Evolutionary conservation across 2,329 filamentous ascomycete genomes (phyloP), one percentile per base, ranked within the genome.

Genomic region (Cercospora nicotianae): DNA sequence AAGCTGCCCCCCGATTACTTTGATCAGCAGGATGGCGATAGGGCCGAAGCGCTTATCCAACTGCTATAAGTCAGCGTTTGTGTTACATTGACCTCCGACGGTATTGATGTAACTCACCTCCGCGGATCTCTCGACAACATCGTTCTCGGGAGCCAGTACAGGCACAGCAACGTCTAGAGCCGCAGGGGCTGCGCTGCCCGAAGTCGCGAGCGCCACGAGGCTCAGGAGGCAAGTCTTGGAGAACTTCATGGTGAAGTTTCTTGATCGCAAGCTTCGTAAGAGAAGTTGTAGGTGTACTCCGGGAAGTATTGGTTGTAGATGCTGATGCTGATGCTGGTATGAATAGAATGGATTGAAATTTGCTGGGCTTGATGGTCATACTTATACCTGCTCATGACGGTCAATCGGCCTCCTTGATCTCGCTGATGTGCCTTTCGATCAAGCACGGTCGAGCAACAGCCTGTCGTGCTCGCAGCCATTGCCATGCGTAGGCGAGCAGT

Each of bases 1-100:
- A 16, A 64, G 5, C 36, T 64, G 31, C 33, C 51, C 62, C 6
- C 48, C 62, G 51, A 64, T 58, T 20, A 64, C 51, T 36, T 64
- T 64, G 33, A 64, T 42, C 28, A 64, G 28, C 9, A 28, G 28
- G 18, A 58, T 64, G 20, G 62, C 48, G 6, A 64, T 58, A 20
- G 28, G n/a, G n/a, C 28, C 28, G 30, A 64, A 55, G 39, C 61
- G 61, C n/a, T 64, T 39, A 13, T 39, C 13, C 5, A 39, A 13
- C 36, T 39, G 16, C 1, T n/a, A 16, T 10, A 36, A 36, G 33
- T 36, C 13, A 36, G 33, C 26, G 26, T 26, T 26, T 26, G 26
- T 26, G 26, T 26, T 26, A 26, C 26, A 26, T 26, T 26, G 26
- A 26, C 26, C 26, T 26, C 26, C 26, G 26, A 26, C 26, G 2